A percentile compares a stretch with the other conserved stretches of the same genome.
Conservation (phyloP, 2,329 filamentous ascomycete species). For the Cordyceps militaris region DNA sequence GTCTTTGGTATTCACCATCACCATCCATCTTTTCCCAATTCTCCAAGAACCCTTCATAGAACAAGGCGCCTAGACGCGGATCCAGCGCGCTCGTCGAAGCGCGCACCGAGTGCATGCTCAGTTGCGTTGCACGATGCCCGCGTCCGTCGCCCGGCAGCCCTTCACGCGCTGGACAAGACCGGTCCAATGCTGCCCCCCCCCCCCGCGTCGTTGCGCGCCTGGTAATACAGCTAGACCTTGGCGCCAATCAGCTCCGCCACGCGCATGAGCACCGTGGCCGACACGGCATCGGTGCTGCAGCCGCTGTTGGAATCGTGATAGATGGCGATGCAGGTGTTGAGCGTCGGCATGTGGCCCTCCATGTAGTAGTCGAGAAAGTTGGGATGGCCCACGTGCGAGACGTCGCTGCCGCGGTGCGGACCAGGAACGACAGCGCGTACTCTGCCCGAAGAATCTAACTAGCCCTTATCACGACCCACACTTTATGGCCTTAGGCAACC, state of each 20-base stretch:
- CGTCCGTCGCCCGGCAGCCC: conserved; percentile 78
- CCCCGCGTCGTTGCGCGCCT: conserved; percentile 86
- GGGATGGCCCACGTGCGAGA: conserved; percentile 89
- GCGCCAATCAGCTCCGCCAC: conserved; percentile 68
- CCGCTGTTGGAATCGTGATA: conserved; percentile 82
- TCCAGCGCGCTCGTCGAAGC: conserved; percentile 82
- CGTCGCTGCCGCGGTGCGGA: conserved; percentile 85
- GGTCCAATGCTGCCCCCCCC: conserved; percentile 91
- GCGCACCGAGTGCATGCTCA: conserved; percentile 90
- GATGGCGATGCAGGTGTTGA: conserved; percentile 66
- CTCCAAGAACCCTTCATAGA: conserved; percentile 86
- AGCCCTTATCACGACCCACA: no score
- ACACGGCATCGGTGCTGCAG: conserved; percentile 90
- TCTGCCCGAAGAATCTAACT: no score
- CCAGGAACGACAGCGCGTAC: conserved; percentile 87
- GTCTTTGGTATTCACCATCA: conserved; percentile 55
- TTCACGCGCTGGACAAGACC: conserved; percentile 70
- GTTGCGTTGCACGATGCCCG: conserved; percentile 79
- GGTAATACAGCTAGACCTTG: conserved; percentile 78
- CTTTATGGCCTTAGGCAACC: no score
- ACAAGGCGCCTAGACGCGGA: conserved; percentile 80
- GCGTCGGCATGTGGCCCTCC: conserved; percentile 72
- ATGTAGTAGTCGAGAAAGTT: conserved; percentile 85
- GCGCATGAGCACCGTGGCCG: conserved; percentile 69
- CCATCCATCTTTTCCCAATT: conserved; percentile 76